Conservation (phyloP, 495 filamentous ascomycete genomes). For the Aspergillus olivimuriae region DNA sequence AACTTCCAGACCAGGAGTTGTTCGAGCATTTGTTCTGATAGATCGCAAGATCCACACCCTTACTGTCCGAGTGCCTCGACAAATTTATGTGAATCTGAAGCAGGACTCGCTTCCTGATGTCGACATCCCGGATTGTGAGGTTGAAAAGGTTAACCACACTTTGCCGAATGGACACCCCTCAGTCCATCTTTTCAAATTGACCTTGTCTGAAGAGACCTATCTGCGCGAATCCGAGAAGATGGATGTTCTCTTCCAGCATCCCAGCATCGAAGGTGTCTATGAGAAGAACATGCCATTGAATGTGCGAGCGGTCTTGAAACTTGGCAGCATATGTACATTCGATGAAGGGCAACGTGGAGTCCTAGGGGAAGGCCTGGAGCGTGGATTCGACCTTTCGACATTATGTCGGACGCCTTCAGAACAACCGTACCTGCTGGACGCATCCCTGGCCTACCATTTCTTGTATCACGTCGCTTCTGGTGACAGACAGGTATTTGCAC, state of each 20-base stretch:
- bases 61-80: constrained; percentile 82
- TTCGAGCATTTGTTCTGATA: constrained; percentile 86
- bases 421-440: constrained; percentile 63
- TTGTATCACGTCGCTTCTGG: constrained; percentile 88
- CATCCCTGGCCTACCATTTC: constrained; percentile 72
- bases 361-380: constrained; percentile 85
- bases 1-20: constrained; percentile 75
- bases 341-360: constrained; percentile 86
- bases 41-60: constrained; percentile 83
- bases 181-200: constrained; percentile 88
- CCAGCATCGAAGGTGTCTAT: constrained; percentile 93
- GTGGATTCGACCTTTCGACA: constrained; percentile 82
- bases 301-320: constrained; percentile 74
- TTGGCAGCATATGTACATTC: constrained; percentile 92
- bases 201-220: constrained; percentile 81
- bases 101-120: constrained; percentile 81
- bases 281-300: constrained; percentile 86
- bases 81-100: constrained; percentile 88
- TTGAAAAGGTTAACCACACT: constrained; percentile 86
- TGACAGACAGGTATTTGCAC: constrained; percentile 84
- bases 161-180: constrained; percentile 94
- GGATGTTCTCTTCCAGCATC: constrained; percentile 75
- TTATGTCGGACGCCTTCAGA: constrained; percentile 60
- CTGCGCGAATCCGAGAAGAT: constrained; percentile 78
- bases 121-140: constrained; percentile 76